phyloP scores from a whole-genome alignment of 208 protist species.

The Wallacemonas collosoma region DNA sequence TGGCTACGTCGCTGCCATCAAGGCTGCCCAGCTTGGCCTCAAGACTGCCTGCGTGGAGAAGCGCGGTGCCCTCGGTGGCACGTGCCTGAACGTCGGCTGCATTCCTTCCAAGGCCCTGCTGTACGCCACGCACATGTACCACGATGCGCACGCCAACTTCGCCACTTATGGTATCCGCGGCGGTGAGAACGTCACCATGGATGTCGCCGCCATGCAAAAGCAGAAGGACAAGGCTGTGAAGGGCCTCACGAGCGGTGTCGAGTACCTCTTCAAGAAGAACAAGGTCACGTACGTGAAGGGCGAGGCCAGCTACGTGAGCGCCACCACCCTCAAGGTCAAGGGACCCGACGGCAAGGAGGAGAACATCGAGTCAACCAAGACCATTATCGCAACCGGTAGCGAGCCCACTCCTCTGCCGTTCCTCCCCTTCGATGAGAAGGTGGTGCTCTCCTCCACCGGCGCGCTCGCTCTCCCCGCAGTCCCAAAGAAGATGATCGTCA shows the following conservation, averaged over 20 bases:
- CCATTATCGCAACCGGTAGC: conserved; percentile 99
- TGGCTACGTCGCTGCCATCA: conserved; percentile 99
- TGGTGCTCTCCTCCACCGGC: conserved; percentile 98
- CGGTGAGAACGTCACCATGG: conserved; percentile 89
- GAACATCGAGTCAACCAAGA: conserved; percentile 95
- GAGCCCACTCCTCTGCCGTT: conserved; percentile 94
- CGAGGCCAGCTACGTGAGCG: conserved; percentile 81
- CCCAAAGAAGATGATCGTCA: conserved; percentile 98
- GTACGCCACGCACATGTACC: conserved; percentile 98
- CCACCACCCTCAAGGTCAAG: conserved; percentile 79
- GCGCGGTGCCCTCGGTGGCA: conserved; percentile 97
- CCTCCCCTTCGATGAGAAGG: conserved; percentile 97
- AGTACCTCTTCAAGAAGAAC: conserved; percentile 99
- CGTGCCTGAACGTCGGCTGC: conserved; percentile 99
- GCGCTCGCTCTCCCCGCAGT: conserved; percentile 94
- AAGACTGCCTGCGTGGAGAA: conserved; percentile 99
- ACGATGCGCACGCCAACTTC: conserved; percentile 96
- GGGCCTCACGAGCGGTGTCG: conserved; percentile 96
- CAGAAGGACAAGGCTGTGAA: conserved; percentile 97
- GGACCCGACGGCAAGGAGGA: conserved; percentile 90
- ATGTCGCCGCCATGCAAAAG: conserved; percentile 95
- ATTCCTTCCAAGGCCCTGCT: conserved; percentile 99
- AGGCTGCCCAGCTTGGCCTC: conserved; percentile 99
- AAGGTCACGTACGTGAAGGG: conserved; percentile 98
- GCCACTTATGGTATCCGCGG: conserved; percentile 89